These are phyloP conservation scores for Ceratocystis diversiconidia DNA, from an alignment of 2,329 filamentous ascomycete species.

Conservation along the genomic window DNA sequence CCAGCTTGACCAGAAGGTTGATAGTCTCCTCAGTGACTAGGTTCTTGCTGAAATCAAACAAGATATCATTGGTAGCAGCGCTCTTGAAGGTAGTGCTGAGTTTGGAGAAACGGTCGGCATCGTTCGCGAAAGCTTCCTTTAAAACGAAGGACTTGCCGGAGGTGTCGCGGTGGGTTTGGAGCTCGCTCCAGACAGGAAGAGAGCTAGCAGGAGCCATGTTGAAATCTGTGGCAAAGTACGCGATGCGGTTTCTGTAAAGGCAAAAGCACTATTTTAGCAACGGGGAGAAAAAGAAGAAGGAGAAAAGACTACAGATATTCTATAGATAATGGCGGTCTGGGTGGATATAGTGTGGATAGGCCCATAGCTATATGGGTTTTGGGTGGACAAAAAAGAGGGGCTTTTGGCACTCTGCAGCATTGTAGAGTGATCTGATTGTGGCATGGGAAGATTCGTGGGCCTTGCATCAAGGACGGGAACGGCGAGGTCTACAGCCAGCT, in stretches of 20 bases:
- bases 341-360: not conserved
- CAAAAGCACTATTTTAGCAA: not conserved
- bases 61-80: slow-evolving; percentile 68
- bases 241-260: not conserved
- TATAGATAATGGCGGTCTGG: not conserved
- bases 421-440: not conserved
- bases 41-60: slow-evolving; percentile 99
- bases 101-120: slow-evolving; percentile 77
- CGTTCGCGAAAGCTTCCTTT: slow-evolving; percentile 82
- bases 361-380: slow-evolving; percentile 5
- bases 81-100: slow-evolving; percentile 77
- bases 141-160: slow-evolving; percentile 82
- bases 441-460: slow-evolving; percentile 1
- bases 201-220: slow-evolving; percentile 72
- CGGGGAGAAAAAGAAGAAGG: too few species aligned
- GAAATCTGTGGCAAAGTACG: slow-evolving; percentile 15
- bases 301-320: not conserved
- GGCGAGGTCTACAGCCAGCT: slow-evolving; percentile 4
- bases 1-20: slow-evolving; percentile 71
- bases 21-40: slow-evolving; percentile 89
- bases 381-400: slow-evolving; percentile 5
- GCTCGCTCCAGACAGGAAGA: slow-evolving; percentile 73
- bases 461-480: slow-evolving; percentile 10
- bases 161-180: slow-evolving; percentile 77
- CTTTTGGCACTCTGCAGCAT: not conserved